Conservation (phyloP, 192 early-diverging fungal species). For the Funneliformis geosporum region DNA sequence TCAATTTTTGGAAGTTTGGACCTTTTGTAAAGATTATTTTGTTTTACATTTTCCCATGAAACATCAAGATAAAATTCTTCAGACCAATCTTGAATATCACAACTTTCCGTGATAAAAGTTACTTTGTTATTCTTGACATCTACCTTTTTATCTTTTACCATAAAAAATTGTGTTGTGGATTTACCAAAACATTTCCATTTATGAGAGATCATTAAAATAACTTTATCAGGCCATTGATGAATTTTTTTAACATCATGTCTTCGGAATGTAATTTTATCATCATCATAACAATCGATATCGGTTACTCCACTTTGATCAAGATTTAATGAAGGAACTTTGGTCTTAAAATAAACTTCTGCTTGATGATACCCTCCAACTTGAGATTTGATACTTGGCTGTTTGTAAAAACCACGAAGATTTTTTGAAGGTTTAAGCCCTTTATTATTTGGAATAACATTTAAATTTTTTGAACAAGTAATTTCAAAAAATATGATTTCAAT, state of each 20-base stretch:
- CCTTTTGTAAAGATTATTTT: not conserved
- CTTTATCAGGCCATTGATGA: not conserved
- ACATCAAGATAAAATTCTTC: not conserved
- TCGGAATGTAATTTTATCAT: slow-evolving; percentile 3
- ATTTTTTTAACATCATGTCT: not conserved
- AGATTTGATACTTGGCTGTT: not conserved
- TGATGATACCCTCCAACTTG: not conserved
- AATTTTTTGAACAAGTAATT: not conserved
- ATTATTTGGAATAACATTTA: not conserved
- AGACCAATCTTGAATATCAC: not conserved
- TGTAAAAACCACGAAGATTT: not conserved
- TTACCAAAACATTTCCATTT: slow-evolving; percentile 18
- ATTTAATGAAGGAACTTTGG: slow-evolving; percentile 10
- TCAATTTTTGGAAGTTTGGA: not conserved
- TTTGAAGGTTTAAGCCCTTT: not conserved
- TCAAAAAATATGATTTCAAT: not conserved
- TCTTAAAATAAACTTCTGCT: slow-evolving; percentile 16
- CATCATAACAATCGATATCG: not conserved
- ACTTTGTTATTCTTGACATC: not conserved
- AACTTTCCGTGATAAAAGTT: slow-evolving; percentile 3
- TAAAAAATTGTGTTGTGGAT: not conserved
- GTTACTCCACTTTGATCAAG: not conserved
- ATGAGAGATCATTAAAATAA: not conserved
- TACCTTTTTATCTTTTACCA: not conserved
- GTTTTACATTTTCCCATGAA: not conserved